Evolutionary conservation across 176 grass and related monocot species (phyloP), one percentile per base, ranked within the genome.

Genomic region (Raddia distichophylla): DNA sequence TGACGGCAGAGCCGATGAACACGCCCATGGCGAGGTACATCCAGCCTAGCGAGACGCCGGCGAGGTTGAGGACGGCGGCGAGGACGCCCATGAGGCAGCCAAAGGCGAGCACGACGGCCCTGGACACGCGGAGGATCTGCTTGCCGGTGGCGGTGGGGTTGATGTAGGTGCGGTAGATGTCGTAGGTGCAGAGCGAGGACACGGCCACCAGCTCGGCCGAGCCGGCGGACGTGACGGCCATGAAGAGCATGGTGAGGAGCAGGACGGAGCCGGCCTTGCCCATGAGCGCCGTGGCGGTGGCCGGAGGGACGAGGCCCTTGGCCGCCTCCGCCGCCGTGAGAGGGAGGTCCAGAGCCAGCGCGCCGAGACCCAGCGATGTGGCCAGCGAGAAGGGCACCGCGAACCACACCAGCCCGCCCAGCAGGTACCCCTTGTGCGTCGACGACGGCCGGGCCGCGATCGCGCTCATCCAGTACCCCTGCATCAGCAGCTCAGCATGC

Each of bases 1-100:
- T 60, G 20, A 94, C 89, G 2, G 89, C 92, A 20, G 92, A 94
- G 48, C 92, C 92, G 8, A 94, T 83, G 12, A 94, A 57, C 14
- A 94, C 89, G 11, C 92, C 92, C 92, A 87, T 91, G 67, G 86
- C 92, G 47, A 94, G 86, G 75, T 94, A 94, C 92, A 94, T 94
- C 92, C 92, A 94, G 4, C 89, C 84, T 8, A 94, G 86, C 56
- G 92, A 94, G 15, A 94, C 86, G n/a, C 89, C 84, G 7, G 49
- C 89, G 22, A 91, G 35, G 89, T 94, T 94, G 67, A 94, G 83
- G 48, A 94, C 74, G 50, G 89, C 92, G 1, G 89, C 92, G n/a
- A 94, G 75, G 35, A 94, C 83, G 74, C 89, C 92, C 86, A 91
- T 94, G 64, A 81, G 82, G 35, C 83, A 75, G 5, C 92, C 92